phyloP scores from a whole-genome alignment of 495 filamentous ascomycete species.

The Aspergillus indologenus region DNA sequence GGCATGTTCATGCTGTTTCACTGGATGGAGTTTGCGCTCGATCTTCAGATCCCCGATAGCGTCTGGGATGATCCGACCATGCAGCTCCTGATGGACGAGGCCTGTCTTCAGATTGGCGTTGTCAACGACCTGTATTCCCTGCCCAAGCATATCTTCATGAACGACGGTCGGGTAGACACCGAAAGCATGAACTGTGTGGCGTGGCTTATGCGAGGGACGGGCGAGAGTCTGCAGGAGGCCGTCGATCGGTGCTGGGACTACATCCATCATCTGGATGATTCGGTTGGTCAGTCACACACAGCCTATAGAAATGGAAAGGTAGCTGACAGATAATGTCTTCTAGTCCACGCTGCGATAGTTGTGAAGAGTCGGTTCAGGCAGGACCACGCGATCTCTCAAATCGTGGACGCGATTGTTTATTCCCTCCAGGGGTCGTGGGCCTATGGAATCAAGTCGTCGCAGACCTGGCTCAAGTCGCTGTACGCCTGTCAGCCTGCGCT shows the following conservation, averaged over 20 bases:
- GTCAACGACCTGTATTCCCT: background rate
- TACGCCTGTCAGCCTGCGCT: background rate
- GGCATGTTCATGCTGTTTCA: background rate
- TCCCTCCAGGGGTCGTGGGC: background rate
- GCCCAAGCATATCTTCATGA: background rate
- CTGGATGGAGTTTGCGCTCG: background rate
- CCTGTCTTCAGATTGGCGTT: background rate
- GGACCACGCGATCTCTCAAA: background rate
- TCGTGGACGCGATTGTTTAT: background rate
- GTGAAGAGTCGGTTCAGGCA: background rate
- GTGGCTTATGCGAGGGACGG: background rate
- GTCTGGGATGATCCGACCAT: background rate
- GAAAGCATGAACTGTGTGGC: background rate
- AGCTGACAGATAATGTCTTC: background rate
- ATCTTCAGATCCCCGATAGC: background rate
- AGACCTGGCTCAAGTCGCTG: background rate
- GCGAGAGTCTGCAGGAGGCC: background rate
- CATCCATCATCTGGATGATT: background rate
- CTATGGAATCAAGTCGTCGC: background rate
- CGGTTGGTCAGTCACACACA: background rate
- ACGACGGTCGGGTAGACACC: background rate
- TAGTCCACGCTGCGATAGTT: background rate
- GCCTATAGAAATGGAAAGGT: background rate
- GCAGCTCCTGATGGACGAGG: background rate
- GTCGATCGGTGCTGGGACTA: background rate